Base-by-base conservation (phyloP, 2,329 filamentous ascomycete species). In the Hypoxylon sp. region DNA sequence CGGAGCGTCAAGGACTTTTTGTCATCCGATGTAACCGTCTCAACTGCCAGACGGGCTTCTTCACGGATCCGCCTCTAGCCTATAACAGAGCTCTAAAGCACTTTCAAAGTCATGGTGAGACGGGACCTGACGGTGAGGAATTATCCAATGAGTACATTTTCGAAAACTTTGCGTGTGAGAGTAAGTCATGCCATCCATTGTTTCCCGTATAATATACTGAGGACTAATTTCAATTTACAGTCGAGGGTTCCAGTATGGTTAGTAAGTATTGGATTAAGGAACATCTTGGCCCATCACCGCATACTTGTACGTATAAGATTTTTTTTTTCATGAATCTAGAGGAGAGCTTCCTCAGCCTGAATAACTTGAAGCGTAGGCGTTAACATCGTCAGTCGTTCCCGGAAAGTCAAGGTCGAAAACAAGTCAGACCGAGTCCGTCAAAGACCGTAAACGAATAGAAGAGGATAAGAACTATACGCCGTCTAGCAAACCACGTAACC, bases 81-180 rank as follows among this genome's bases (percentile, higher is more conserved):
- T 72, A 77, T 42, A 75, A 75, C 33, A 68, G 77, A 51, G 77
- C 77, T 4, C 59, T 77, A 48, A 75, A 73, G 57, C 77, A 78
- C 58, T 78, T 78, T 47, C 70, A 73, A 52, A 73, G 60, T 33
- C 76, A 77, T 53, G 51, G 54, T 0, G 63, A 72, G 56, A 61
- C 50, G 19, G 62, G 56, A 5, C 47, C 48, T 1, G 54, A 69
- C 13, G 56, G 60, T 0, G 66, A 70, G 22, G 68, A 74, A 52
- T 56, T 76, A n/a, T 71, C 75, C 9, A 78, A 78, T 26, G 75
- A 77, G 6, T 70, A 69, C n/a, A 77, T 78, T 3, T 78, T 78
- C 50, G 72, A 76, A n/a, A 70, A 70, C 3, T 78, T 72, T 50
- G 73, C 76, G 10, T 73, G 65, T 14, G 68, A 75, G 70, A 74